Base-by-base conservation (phyloP, 768 basidiomycete species). In the Naematelia encephala region DNA sequence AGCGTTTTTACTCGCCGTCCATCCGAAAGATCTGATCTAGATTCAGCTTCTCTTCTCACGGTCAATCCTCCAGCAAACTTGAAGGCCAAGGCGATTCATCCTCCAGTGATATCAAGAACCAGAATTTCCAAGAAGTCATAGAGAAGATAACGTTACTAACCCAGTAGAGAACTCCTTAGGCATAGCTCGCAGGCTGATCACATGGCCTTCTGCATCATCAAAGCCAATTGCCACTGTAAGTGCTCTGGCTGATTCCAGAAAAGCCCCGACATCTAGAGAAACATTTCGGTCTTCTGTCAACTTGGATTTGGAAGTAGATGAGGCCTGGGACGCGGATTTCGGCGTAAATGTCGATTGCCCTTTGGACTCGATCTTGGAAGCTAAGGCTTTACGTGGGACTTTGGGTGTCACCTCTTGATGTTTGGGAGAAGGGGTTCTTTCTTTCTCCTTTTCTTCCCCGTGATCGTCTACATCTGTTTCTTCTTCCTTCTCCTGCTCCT, bases 11-110 rank as follows among this genome's bases (percentile, higher is more conserved):
- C 22, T 51, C 3, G 46, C 53, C 0, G 19, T 56, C 59, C 59
- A 60, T 10, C 59, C 59, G 48, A 49, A 60, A 29, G 59, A 60
- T 8, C 59, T 60, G 27, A 19, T n/a, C 8, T 5, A 30, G 39
- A n/a, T 43, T 12, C 39, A 11, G 19, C 19, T 43, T 43, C 19
- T 43, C 39, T 43, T 43, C 19, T 43, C 19, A n/a, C 39, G 11
- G 39, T 12, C 39, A 43, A 43, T 43, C 19, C 39, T 43, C 11
- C 11, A n/a, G 39, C 39, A 11, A n/a, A 43, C 39, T 11, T 12
- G 11, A 43, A 11, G 39, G 19, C 19, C 39, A 11, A 43, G 11
- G 11, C 39, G 11, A 11, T 43, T 19, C 39, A 11, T 19, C 12
- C 12, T 43, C 39, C 19, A 43, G 11, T 43, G 11, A 43, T 19